Base-by-base conservation (phyloP, 1,284 basidiomycete species). In the Volvariella volvacea region DNA sequence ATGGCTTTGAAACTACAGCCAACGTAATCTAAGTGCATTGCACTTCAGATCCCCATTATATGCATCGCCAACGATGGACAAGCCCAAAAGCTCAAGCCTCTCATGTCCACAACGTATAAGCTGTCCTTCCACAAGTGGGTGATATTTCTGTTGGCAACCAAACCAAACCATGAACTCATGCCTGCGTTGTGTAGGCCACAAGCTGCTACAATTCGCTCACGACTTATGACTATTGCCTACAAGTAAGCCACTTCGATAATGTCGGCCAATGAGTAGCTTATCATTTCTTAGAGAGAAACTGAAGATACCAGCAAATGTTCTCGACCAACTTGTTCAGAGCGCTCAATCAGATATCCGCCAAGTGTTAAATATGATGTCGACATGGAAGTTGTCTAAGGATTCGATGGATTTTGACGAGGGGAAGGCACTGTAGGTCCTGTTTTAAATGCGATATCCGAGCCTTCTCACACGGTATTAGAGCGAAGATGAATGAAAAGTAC, bases 281-380 rank as follows among this genome's bases (percentile, higher is more conserved):
- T 38, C n/a, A n/a, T 37, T 14, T 39, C 28, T 50, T 43, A 14
- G 89, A 63, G 93, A 96, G 64, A 91, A 92, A 56, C 77, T 99
- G 77, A 91, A 92, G 65, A 73, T 98, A 22, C 87, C 90, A 0
- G 78, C 83, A 1, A 91, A 91, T 48, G 95, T 95, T 30, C 71
- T 99, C 39, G 95, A 98, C 57, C 89, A 96, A 60, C 84, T 99
- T 21, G 80, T 99, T 49, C 67, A 72, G 7, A 88, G 94, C 4
- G 78, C 92, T 8, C 90, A 96, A 55, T 93, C 92, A 2, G 95
- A 99, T 63, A 95, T 99, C 48, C 88, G 95, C 3, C 92, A 95
- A 58, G 90, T 99, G 3, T 70, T 98, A 52, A 99, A 98, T 61
- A 98, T 99, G 92, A 73, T 99, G 4, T 95, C 94, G 8, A 98